A percentile compares a stretch with the other conserved stretches of the same genome.
These are phyloP conservation scores for Leccinum rimulosum DNA, from an alignment of 768 basidiomycete species.

Conservation along the genomic window DNA sequence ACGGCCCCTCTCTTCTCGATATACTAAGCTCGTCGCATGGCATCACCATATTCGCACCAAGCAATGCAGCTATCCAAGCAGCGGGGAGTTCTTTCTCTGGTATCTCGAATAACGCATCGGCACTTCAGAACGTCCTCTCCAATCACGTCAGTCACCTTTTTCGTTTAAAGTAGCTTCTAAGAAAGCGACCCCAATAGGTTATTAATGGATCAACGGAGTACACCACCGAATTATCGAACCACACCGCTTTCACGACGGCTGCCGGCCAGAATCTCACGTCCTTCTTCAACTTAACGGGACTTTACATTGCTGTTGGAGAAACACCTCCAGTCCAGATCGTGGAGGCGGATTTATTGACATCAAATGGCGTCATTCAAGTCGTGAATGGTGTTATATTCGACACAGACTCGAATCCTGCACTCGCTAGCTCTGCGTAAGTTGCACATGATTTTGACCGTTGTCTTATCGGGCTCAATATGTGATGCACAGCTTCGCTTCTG, in stretches of 20 bases:
- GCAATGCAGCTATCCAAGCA: conserved; percentile 45
- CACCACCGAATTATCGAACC: conserved; percentile 45
- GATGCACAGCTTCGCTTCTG: conserved; percentile 37
- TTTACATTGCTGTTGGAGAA: conserved; percentile 48
- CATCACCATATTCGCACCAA: conserved; percentile 68
- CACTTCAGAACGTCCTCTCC: conserved; percentile 42
- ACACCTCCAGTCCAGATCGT: conserved; percentile 51
- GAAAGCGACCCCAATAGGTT: conserved; percentile 34
- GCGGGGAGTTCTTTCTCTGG: conserved; percentile 34
- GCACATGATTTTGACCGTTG: no score
- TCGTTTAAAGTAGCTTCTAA: neutral
- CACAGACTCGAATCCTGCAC: conserved; percentile 37
- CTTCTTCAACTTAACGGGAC: conserved; percentile 52
- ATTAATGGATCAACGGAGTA: conserved; percentile 71
- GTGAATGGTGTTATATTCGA: conserved; percentile 54
- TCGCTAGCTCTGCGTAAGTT: conserved; percentile 55
- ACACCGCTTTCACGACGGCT: conserved; percentile 46
- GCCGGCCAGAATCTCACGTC: conserved; percentile 55
- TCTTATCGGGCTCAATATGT: neutral
- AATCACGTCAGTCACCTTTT: conserved; percentile 53
- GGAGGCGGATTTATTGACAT: conserved; percentile 54
- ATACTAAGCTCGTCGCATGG: conserved; percentile 42
- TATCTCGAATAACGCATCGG: conserved; percentile 44
- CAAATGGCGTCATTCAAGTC: conserved; percentile 70
- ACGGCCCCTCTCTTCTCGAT: conserved; percentile 27